A percentile compares a stretch with the other conserved stretches of the same genome.
These are phyloP conservation scores for Sporodiniella umbellata DNA, from an alignment of 371 early-diverging fungal species.

Conservation along the genomic window DNA sequence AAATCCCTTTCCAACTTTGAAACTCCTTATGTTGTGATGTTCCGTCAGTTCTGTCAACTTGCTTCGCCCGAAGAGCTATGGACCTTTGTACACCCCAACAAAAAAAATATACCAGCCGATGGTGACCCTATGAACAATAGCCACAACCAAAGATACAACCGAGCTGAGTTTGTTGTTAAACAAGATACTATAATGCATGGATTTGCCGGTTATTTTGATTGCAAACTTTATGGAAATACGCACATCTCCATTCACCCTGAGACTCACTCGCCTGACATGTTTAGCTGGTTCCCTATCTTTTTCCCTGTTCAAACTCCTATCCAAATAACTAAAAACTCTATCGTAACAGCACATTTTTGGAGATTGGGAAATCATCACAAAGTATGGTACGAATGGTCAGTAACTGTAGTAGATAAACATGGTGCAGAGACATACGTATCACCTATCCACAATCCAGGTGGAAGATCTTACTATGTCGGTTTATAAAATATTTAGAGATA, in stretches of 20 bases:
- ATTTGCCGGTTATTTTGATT: conserved; percentile 93
- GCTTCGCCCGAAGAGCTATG: conserved; percentile 72
- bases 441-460: conserved; percentile 54
- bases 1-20: conserved; percentile 70
- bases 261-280: conserved; percentile 90
- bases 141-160: conserved; percentile 67
- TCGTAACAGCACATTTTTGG: conserved; percentile 82
- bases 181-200: conserved; percentile 82
- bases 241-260: conserved; percentile 80
- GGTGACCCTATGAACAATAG: conserved; percentile 61
- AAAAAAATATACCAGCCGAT: conserved; percentile 26
- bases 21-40: conserved; percentile 93
- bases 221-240: conserved; percentile 81
- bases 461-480: conserved; percentile 63
- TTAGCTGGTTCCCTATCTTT: conserved; percentile 96
- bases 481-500: conserved; percentile 22
- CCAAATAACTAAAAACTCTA: conserved; percentile 53
- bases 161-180: conserved; percentile 49
- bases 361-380: conserved; percentile 68
- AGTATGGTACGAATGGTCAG: conserved; percentile 96
- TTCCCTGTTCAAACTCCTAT: conserved; percentile 85
- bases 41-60: conserved; percentile 68
- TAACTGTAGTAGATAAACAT: conserved; percentile 24
- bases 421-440: conserved; percentile 22
- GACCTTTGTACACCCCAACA: conserved; percentile 82